Evolutionary conservation across 2,329 filamentous ascomycete species (phyloP).

Genomic region (Ceratocystis cubensis): DNA sequence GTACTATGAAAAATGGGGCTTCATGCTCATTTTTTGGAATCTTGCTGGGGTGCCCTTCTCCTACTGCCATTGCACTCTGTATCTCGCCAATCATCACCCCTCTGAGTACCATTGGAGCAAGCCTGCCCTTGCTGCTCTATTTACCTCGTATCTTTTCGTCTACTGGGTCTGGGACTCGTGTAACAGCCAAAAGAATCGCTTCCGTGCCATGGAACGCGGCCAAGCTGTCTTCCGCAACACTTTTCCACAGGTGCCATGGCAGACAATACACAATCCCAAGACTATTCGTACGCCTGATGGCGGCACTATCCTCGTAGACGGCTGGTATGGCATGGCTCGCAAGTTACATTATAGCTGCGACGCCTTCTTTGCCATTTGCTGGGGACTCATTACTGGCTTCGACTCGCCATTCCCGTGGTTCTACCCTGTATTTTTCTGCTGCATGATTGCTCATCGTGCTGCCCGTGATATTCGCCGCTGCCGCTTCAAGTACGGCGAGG

Average conservation of each 20-base stretch:
- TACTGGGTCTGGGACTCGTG: constrained; percentile 90
- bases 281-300: constrained; percentile 61
- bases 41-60: constrained; percentile 79
- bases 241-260: constrained; percentile 87
- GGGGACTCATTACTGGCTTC: constrained; percentile 42
- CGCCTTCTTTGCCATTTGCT: constrained; percentile 37
- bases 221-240: constrained; percentile 57
- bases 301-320: constrained; percentile 67
- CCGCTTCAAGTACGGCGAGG: constrained; percentile 66
- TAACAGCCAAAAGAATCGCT: constrained; percentile 90
- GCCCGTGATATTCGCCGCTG: constrained; percentile 65
- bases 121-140: constrained; percentile 52
- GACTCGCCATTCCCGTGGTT: constrained; percentile 76
- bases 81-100: constrained; percentile 71
- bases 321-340: constrained; percentile 68
- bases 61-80: constrained; percentile 90
- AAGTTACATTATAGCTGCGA: constrained; percentile 45
- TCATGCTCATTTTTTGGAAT: constrained; percentile 98
- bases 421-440: constrained; percentile 69
- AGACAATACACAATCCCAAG: constrained; percentile 66
- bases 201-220: constrained; percentile 67
- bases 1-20: constrained; percentile 94
- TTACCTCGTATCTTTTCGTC: constrained; percentile 59
- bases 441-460: constrained; percentile 73
- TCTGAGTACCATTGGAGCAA: constrained; percentile 65